Percentiles rank a stretch among this genome's conserved stretches.
Conservation (phyloP, 2,329 filamentous ascomycete species). For the Bertia moriformis region DNA sequence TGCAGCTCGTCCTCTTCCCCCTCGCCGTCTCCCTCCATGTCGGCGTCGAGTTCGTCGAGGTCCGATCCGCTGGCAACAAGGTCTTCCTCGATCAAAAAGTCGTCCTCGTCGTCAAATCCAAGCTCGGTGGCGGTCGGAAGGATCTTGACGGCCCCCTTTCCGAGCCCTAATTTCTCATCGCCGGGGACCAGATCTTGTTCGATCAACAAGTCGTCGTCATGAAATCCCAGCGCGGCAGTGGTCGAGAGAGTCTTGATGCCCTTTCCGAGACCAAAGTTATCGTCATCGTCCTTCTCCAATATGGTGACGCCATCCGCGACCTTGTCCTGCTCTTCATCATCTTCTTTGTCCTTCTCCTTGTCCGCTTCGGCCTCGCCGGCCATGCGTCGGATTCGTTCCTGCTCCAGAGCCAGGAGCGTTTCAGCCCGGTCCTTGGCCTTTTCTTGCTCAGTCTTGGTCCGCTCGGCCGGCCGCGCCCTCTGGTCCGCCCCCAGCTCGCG, state of each 20-base stretch:
- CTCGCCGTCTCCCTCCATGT: background rate
- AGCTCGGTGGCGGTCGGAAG: conserved; percentile 43
- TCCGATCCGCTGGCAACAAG: conserved; percentile 52
- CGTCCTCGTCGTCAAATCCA: conserved; percentile 86
- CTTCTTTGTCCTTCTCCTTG: conserved; percentile 22
- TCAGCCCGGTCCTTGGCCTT: conserved; percentile 63
- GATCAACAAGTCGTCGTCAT: conserved; percentile 9
- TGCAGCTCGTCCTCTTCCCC: background rate
- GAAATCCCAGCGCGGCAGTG: conserved; percentile 7
- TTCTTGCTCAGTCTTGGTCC: conserved; percentile 85
- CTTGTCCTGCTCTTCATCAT: conserved; percentile 2
- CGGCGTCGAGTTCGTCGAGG: conserved; percentile 40
- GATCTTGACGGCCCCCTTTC: conserved; percentile 30
- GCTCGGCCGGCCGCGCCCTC: conserved; percentile 69
- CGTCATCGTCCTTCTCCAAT: conserved; percentile 28
- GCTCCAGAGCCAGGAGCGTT: conserved; percentile 66
- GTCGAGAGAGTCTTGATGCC: conserved; percentile 35
- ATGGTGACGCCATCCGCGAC: conserved; percentile 15
- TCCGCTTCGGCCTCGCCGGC: conserved; percentile 60
- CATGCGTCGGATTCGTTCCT: conserved; percentile 74
- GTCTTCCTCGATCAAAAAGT: conserved; percentile 81
- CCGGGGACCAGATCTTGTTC: conserved; percentile 13
- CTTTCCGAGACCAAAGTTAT: conserved; percentile 43
- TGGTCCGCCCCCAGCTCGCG: conserved; percentile 73
- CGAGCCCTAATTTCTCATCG: conserved; percentile 38